Conservation (phyloP, 352 stramenopile species). For the Phytopythium vexans region DNA sequence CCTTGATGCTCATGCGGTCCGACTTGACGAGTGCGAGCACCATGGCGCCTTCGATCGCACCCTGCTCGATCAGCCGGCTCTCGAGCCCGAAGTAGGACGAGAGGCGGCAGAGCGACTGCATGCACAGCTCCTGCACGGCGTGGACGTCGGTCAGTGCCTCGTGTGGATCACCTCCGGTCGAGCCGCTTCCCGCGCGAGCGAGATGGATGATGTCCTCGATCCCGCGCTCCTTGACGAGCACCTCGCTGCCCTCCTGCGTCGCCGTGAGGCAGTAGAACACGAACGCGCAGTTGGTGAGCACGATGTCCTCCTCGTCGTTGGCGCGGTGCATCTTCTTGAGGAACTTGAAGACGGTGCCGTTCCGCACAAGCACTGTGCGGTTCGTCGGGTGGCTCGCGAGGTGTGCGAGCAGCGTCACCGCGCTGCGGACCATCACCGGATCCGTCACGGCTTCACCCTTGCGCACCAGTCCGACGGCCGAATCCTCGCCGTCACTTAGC, state of each 20-base stretch:
- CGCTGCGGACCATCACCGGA: constrained; percentile 34
- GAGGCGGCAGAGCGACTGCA: constrained; percentile 63
- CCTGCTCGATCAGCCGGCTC: constrained; percentile 63
- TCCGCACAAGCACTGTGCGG: constrained; percentile 42
- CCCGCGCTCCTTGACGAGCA: constrained; percentile 64
- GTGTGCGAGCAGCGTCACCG: constrained; percentile 57
- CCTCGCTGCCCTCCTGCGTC: constrained; percentile 65
- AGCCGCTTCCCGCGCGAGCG: constrained; percentile 36
- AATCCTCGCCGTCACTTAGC: constrained; percentile 29
- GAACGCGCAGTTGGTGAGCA: constrained; percentile 67
- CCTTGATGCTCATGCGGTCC: constrained; percentile 59
- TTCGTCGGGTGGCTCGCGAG: constrained; percentile 60
- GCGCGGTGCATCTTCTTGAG: constrained; percentile 44
- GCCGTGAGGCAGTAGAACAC: constrained; percentile 65
- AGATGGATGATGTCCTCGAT: constrained; percentile 75
- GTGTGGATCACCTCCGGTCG: constrained; percentile 10
- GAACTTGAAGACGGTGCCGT: constrained; percentile 58
- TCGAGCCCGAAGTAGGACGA: constrained; percentile 65
- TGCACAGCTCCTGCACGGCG: constrained; percentile 64
- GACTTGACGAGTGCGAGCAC: constrained; percentile 72
- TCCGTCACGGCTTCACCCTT: constrained; percentile 8
- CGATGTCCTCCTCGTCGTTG: constrained; percentile 35
- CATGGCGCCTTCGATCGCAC: constrained; percentile 65
- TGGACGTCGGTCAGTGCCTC: constrained; percentile 8
- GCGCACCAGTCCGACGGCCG: not conserved